Percentiles rank a stretch among this genome's conserved stretches.
Conservation (phyloP, 805 yeast species). For the Starmerella scarabaei region DNA sequence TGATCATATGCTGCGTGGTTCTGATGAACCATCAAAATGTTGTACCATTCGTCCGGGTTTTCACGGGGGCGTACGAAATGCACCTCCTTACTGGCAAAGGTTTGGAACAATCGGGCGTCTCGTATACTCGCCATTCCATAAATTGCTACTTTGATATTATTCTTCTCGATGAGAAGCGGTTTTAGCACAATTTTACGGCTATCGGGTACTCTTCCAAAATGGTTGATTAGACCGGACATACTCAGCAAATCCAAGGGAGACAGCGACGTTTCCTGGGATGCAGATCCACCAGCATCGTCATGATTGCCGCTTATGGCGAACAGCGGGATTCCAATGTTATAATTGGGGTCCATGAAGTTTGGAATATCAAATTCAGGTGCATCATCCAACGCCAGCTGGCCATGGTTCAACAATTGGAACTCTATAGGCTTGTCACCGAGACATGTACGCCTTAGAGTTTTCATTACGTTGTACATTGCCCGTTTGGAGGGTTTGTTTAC, state of each 20-base stretch:
- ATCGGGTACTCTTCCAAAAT: conserved; percentile 71
- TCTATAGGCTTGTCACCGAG: conserved; percentile 82
- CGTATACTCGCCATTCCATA: conserved; percentile 82
- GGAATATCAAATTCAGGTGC: conserved; percentile 49
- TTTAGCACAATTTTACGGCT: conserved; percentile 59
- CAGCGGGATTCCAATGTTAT: conserved; percentile 78
- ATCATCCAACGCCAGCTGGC: conserved; percentile 41
- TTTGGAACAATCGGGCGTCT: conserved; percentile 74
- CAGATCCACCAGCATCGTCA: conserved; percentile 83
- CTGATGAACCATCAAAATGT: conserved; percentile 78
- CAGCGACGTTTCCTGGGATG: conserved; percentile 31
- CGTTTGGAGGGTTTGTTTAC: conserved; percentile 78
- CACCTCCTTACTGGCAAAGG: conserved; percentile 70
- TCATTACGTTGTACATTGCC: conserved; percentile 70
- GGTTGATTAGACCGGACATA: conserved; percentile 73
- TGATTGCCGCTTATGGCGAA: conserved; percentile 93
- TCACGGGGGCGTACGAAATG: conserved; percentile 60
- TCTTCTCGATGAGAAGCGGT: conserved; percentile 75
- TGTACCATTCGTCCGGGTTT: conserved; percentile 60
- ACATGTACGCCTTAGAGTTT: conserved; percentile 54
- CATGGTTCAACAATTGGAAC: conserved; percentile 70
- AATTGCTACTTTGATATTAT: conserved; percentile 64
- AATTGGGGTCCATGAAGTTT: conserved; percentile 81
- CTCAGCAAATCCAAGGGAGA: conserved; percentile 78
- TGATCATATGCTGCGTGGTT: conserved; percentile 69